Conservation (phyloP, 352 stramenopile genomes). For the Phytophthora crassamura region DNA sequence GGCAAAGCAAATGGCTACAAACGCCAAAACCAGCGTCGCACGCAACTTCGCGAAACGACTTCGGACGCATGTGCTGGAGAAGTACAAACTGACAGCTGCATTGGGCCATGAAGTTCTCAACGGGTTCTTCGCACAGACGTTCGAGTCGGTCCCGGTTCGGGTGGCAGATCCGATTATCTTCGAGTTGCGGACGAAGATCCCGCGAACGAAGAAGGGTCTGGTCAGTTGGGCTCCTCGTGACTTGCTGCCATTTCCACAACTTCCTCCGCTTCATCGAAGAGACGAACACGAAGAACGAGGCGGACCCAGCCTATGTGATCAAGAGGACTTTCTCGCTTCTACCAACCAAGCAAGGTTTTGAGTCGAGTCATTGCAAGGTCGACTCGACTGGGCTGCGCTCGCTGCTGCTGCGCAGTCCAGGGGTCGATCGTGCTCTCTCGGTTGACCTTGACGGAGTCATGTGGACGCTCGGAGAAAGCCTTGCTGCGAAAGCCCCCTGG, state of each 20-base stretch:
- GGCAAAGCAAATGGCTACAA: no score
- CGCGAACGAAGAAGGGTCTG: not conserved
- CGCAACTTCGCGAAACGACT: no score
- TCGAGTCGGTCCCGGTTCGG: no score
- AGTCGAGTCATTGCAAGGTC: no score
- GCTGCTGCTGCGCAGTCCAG: constrained; percentile 6
- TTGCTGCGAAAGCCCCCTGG: no score
- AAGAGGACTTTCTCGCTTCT: no score
- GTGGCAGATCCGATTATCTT: constrained; percentile 7
- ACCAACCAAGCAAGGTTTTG: no score
- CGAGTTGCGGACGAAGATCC: constrained; percentile 1
- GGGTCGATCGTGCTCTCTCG: constrained; percentile 1
- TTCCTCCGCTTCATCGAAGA: constrained; percentile 15
- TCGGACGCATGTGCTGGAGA: no score
- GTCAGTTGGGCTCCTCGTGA: constrained; percentile 12
- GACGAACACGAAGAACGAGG: constrained; percentile 6
- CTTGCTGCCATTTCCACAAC: constrained; percentile 10
- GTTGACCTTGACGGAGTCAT: not conserved
- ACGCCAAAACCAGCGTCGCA: no score
- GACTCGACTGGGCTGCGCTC: constrained; percentile 5
- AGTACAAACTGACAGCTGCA: no score
- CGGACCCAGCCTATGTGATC: no score
- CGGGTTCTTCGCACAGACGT: not conserved
- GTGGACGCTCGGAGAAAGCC: constrained; percentile 1
- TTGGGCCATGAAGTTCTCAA: constrained; percentile 9